A percentile compares a stretch with the other conserved stretches of the same genome.
These are phyloP conservation scores for Chlorella sp. DNA, from an alignment of 139 green algal genomes.

Conservation along the genomic window DNA sequence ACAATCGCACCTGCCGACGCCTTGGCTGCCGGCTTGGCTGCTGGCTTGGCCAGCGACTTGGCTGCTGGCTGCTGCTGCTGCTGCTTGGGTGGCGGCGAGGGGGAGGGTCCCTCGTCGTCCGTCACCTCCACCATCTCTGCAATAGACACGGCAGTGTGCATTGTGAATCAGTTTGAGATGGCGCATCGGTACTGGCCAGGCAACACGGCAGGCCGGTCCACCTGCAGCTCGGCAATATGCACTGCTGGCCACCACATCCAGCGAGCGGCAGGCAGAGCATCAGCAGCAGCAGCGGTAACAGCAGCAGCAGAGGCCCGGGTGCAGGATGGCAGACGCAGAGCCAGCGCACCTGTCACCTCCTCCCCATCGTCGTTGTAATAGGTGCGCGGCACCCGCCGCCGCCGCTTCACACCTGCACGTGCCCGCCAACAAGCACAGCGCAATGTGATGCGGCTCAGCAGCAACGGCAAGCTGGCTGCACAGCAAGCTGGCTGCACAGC, in stretches of 20 bases:
- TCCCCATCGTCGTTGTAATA: slow-evolving; percentile 59
- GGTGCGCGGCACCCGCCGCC: slow-evolving; percentile 38
- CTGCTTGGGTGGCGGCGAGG: slow-evolving; percentile 2
- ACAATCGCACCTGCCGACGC: not conserved
- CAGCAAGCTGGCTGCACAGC: not conserved
- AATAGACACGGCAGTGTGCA: not conserved
- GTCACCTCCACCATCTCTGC: slow-evolving; percentile 34
- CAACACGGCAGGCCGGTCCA: not conserved
- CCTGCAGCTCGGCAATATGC: not conserved
- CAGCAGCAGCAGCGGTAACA: not conserved
- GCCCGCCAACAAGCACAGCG: not conserved
- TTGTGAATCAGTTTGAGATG: too few species aligned
- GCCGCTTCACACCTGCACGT: slow-evolving; percentile 26
- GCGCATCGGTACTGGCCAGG: not conserved
- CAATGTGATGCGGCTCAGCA: not conserved
- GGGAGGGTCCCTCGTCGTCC: slow-evolving; percentile 20
- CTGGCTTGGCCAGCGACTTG: not conserved
- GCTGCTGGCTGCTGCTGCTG: slow-evolving; percentile 24
- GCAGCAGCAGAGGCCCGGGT: not conserved
- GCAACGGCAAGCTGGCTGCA: not conserved
- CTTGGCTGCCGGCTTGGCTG: slow-evolving; percentile 19
- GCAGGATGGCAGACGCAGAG: too few species aligned
- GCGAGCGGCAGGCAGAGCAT: too few species aligned
- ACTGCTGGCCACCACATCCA: not conserved
- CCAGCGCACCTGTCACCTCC: slow-evolving; percentile 48